Evolutionary conservation across 805 yeast species (phyloP).

Genomic region (Ogataea paradorogensis): DNA sequence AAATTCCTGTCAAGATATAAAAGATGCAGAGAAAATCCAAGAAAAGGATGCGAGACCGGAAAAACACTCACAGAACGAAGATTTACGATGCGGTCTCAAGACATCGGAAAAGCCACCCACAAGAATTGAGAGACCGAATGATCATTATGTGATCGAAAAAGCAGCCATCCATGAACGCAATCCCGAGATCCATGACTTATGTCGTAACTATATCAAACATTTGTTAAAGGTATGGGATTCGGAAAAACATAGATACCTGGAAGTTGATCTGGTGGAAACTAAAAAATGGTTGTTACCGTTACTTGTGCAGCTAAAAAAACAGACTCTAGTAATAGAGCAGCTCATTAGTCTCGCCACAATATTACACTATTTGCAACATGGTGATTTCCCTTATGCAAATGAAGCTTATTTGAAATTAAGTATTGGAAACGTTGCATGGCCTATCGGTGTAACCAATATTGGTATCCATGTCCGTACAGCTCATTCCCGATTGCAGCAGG

Average conservation of each 20-base stretch:
- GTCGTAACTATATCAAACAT: slow-evolving; percentile 46
- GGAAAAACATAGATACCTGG: slow-evolving; percentile 14
- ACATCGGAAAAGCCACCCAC: background rate
- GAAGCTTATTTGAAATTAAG: slow-evolving; percentile 72
- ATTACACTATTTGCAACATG: slow-evolving; percentile 54
- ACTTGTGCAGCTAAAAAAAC: slow-evolving; percentile 51
- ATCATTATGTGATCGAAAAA: slow-evolving; percentile 17
- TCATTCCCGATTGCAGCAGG: slow-evolving; percentile 48
- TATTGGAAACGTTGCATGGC: slow-evolving; percentile 91
- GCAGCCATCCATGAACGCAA: slow-evolving; percentile 35
- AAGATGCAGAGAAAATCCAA: background rate
- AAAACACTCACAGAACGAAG: background rate
- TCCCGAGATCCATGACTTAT: slow-evolving; percentile 36
- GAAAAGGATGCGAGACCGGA: background rate
- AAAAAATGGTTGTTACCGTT: slow-evolving; percentile 48
- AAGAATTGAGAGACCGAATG: background rate
- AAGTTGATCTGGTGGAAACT: slow-evolving; percentile 41
- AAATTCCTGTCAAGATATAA: background rate
- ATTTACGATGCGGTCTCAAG: background rate
- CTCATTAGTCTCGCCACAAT: slow-evolving; percentile 59
- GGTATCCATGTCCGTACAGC: slow-evolving; percentile 78
- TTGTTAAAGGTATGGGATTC: slow-evolving; percentile 41
- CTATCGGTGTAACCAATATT: slow-evolving; percentile 76
- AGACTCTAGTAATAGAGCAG: slow-evolving; percentile 37
- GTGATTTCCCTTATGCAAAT: slow-evolving; percentile 50